Percentiles rank a stretch among this genome's conserved stretches.
phyloP scores from a whole-genome alignment of 1,284 basidiomycete genomes.

The Melanopsichium pennsylvanicum region DNA sequence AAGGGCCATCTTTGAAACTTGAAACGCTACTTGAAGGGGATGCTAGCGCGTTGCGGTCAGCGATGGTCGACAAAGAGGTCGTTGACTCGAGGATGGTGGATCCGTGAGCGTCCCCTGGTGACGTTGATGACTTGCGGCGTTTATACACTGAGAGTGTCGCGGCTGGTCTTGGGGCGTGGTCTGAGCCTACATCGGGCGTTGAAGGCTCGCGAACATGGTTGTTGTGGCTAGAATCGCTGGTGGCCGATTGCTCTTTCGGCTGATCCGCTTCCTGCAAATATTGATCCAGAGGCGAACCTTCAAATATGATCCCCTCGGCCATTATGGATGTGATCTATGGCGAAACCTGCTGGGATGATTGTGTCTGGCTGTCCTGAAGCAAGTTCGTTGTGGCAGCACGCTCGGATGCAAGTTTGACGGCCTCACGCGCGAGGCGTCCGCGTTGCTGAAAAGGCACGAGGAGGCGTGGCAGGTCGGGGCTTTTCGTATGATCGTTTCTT shows the following conservation, averaged over 20 bases:
- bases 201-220: background rate
- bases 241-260: background rate
- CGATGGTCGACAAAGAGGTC: background rate
- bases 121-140: background rate
- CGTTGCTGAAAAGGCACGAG: no score
- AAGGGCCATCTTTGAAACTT: no score
- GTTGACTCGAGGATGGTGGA: background rate
- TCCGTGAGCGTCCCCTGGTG: background rate
- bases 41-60: background rate
- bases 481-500: no score
- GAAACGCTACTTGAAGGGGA: background rate
- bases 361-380: no score
- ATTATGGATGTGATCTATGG: slow-evolving; percentile 17
- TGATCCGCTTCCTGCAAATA: slow-evolving; percentile 35
- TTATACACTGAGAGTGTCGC: background rate
- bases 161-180: background rate
- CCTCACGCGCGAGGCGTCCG: no score
- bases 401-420: no score
- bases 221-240: background rate
- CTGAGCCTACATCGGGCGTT: background rate
- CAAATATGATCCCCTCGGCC: slow-evolving; percentile 50
- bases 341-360: no score
- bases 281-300: slow-evolving; percentile 42
- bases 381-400: background rate
- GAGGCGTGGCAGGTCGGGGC: no score